phyloP scores from a whole-genome alignment of 2,329 filamentous ascomycete genomes.

The Berkeleyomyces basicola region DNA sequence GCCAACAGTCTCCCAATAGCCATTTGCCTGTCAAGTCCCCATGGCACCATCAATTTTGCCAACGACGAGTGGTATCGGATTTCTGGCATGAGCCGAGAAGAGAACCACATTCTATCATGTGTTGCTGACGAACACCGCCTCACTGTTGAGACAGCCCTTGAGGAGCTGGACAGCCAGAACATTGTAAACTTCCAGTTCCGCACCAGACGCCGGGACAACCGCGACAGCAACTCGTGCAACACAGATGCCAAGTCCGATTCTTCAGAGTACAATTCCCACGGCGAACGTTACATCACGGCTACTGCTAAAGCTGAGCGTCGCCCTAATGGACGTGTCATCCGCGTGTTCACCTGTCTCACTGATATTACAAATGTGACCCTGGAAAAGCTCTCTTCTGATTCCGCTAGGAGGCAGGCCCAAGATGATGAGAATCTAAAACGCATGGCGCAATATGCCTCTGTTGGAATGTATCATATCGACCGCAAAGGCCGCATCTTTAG shows the following conservation, averaged over 20 bases:
- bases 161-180: slow-evolving; percentile 20
- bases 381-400: slow-evolving; percentile 32
- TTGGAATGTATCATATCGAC: slow-evolving; percentile 38
- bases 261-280: slow-evolving; percentile 5
- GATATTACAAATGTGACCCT: slow-evolving; percentile 27
- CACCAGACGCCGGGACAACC: slow-evolving; percentile 17
- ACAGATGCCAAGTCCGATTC: slow-evolving; percentile 13
- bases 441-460: slow-evolving; percentile 36
- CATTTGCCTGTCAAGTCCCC: slow-evolving; percentile 51
- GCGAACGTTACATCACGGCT: slow-evolving; percentile 28
- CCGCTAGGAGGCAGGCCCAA: slow-evolving; percentile 31
- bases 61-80: slow-evolving; percentile 50
- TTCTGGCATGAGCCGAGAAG: slow-evolving; percentile 25
- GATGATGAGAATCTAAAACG: slow-evolving; percentile 36
- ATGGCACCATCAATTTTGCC: slow-evolving; percentile 50
- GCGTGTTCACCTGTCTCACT: slow-evolving; percentile 32
- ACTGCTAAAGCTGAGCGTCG: slow-evolving; percentile 31
- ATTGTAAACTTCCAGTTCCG: slow-evolving; percentile 33
- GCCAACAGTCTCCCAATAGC: slow-evolving; percentile 59
- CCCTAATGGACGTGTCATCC: slow-evolving; percentile 26
- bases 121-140: slow-evolving; percentile 30
- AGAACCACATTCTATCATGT: slow-evolving; percentile 25
- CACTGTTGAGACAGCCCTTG: slow-evolving; percentile 20
- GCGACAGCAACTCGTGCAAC: neutral
- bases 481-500: slow-evolving; percentile 32